Evolutionary conservation across 129 eudicot species (phyloP).

Genomic region (Flaveria ramosissima): DNA sequence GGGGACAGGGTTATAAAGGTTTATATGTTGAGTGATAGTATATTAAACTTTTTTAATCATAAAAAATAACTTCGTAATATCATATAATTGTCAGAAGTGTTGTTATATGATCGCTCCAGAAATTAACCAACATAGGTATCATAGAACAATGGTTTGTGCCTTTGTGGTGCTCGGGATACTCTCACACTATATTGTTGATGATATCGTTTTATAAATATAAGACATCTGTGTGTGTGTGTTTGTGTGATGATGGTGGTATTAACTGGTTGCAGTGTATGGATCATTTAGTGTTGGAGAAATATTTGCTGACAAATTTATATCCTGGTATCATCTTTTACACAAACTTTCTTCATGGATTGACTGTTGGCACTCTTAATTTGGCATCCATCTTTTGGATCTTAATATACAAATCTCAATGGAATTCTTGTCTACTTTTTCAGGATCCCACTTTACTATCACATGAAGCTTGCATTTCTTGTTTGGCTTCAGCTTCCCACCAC

Average conservation of each 20-base stretch:
- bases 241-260: constrained; percentile 13
- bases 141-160: constrained; percentile 6
- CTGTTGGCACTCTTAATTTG: neutral
- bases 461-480: constrained; percentile 89
- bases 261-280: constrained; percentile 78
- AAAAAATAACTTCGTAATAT: neutral
- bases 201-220: neutral
- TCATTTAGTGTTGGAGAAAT: constrained; percentile 77
- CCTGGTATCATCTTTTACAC: constrained; percentile 56
- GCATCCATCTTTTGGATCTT: neutral
- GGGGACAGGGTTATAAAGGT: neutral
- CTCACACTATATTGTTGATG: neutral
- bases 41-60: neutral
- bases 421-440: constrained; percentile 46
- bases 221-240: neutral
- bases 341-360: constrained; percentile 12
- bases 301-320: constrained; percentile 69
- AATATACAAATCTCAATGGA: neutral
- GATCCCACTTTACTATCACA: constrained; percentile 82
- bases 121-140: neutral
- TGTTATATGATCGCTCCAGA: neutral
- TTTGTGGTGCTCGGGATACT: neutral
- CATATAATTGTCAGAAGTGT: neutral
- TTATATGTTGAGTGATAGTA: neutral
- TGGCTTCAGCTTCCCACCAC: constrained; percentile 93